A percentile compares a stretch with the other conserved stretches of the same genome.
Evolutionary conservation across 805 yeast species (phyloP).

Genomic region (Candida germanica): DNA sequence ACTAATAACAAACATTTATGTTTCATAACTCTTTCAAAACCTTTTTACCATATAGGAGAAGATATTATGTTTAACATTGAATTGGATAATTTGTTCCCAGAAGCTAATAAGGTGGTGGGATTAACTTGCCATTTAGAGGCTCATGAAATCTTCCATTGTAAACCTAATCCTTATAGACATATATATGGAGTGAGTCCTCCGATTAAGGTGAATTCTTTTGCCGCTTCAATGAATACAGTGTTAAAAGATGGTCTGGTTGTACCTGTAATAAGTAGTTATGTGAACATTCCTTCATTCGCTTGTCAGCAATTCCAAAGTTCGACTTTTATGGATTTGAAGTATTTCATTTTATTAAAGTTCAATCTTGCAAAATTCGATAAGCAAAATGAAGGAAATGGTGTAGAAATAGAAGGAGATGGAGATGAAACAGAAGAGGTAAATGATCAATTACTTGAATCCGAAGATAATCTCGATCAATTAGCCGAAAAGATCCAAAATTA

Average conservation of each 20-base stretch:
- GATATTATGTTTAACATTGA: conserved; percentile 34
- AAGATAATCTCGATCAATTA: conserved; percentile 5
- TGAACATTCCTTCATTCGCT: conserved; percentile 30
- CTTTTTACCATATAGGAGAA: conserved; percentile 38
- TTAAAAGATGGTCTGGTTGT: background rate
- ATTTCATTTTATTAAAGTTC: conserved; percentile 35
- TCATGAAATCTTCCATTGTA: conserved; percentile 32
- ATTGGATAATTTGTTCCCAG: conserved; percentile 15
- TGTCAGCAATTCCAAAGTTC: conserved; percentile 37
- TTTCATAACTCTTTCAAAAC: conserved; percentile 27
- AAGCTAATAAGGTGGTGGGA: conserved; percentile 30
- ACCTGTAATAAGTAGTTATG: conserved; percentile 19
- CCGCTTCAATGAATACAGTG: conserved; percentile 20
- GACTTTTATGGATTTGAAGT: conserved; percentile 33
- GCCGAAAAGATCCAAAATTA: conserved; percentile 11
- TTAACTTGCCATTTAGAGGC: conserved; percentile 36
- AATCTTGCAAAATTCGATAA: conserved; percentile 27
- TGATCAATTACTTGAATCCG: background rate
- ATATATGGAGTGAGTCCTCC: conserved; percentile 34
- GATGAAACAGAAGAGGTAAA: background rate
- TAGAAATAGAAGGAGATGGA: background rate
- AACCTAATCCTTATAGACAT: conserved; percentile 17
- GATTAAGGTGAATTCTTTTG: conserved; percentile 31
- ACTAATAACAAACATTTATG: conserved; percentile 34
- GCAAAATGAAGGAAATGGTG: background rate